phyloP scores from a whole-genome alignment of 768 basidiomycete species.

The Termitomyces sp. region DNA sequence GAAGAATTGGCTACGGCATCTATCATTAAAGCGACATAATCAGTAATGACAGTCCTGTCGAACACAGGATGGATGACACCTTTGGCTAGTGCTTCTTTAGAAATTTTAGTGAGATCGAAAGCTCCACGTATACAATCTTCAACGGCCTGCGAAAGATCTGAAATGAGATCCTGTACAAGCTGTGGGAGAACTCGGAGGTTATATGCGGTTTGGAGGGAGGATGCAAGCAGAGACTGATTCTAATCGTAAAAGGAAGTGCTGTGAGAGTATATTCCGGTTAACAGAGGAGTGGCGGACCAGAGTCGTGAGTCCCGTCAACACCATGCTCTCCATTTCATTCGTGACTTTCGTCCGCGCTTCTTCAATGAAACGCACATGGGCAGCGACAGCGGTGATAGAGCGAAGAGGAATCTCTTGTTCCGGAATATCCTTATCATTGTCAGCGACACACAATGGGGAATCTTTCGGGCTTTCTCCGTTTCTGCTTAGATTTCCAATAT shows the following conservation, averaged over 20 bases:
- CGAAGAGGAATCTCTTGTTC: slow-evolving; percentile 48
- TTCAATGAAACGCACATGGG: slow-evolving; percentile 67
- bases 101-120: slow-evolving; percentile 85
- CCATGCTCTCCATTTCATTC: slow-evolving; percentile 88
- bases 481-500: background rate
- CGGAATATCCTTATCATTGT: slow-evolving; percentile 13
- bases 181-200: slow-evolving; percentile 83
- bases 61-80: slow-evolving; percentile 35
- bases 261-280: background rate
- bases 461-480: slow-evolving; percentile 1
- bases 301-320: slow-evolving; percentile 69
- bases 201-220: slow-evolving; percentile 92
- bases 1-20: slow-evolving; percentile 19
- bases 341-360: slow-evolving; percentile 66
- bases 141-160: slow-evolving; percentile 77
- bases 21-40: background rate
- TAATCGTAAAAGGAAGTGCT: slow-evolving; percentile 22
- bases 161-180: slow-evolving; percentile 72
- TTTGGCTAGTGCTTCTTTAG: slow-evolving; percentile 77
- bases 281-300: slow-evolving; percentile 46
- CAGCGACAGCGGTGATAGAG: slow-evolving; percentile 67
- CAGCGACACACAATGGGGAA: slow-evolving; percentile 7
- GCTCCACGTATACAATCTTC: slow-evolving; percentile 74
- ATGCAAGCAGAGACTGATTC: slow-evolving; percentile 90
- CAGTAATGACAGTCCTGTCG: background rate